Evolutionary conservation across 1,284 basidiomycete genomes (phyloP), one percentile per base, ranked within the genome.

Genomic region (Moesziomyces sp.): DNA sequence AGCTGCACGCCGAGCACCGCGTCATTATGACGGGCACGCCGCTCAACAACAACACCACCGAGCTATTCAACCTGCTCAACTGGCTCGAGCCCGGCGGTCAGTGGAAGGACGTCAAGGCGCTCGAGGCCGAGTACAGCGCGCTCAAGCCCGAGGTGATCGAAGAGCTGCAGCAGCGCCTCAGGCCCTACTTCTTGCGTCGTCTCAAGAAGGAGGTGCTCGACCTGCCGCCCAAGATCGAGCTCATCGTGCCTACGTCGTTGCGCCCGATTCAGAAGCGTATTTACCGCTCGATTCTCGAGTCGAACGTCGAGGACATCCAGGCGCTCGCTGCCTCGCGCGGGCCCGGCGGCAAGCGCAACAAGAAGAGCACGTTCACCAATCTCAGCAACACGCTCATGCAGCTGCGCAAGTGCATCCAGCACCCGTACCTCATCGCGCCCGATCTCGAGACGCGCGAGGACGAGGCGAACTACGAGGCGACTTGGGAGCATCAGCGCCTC

Each of bases 21-120:
- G 87, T 98, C 46, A 90, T 98, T 55, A 91, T 98, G 88, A 97
- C 95, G 18, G 81, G 94, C 88, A 98, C 97, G 1, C 96, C 96
- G 2, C 85, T 99, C 54, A 97, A 99, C 84, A 98, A 98, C 86
- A 98, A 97, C 80, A 91, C 98, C 40, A 89, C 93, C 54, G 96
- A 99, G 66, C 73, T 80, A 49, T 79, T 76, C 69, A 73, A 77
- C 18, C 64, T 76, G 48, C 64, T 77, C 61, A 71, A 78, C 47
- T 79, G 66, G 70, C 65, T 76, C 35, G 60, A 73, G 38, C 63
- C 73, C 5, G 54, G 63, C 11, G 69, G 61, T n/a, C 66, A 76
- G 52, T 70, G 71, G 70, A 52, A 57, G 47, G 71, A 77, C 18
- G 63, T 78, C 62, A 66, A 67, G 49, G 57, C 52, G 47, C 65